Conservation (phyloP, 352 stramenopile genomes). For the Peronospora tabacina region DNA sequence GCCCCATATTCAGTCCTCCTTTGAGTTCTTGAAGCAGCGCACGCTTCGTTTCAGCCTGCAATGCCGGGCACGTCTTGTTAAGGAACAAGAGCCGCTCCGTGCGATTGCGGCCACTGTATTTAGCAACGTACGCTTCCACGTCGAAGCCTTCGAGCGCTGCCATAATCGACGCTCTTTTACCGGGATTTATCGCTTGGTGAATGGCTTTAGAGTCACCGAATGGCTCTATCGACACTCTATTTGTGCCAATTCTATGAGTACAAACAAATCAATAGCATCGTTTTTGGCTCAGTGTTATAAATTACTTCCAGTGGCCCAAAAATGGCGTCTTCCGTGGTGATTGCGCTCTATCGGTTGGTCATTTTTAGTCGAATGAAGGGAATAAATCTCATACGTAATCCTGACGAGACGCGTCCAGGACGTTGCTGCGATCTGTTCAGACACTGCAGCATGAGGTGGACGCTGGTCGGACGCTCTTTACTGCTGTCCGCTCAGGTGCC, state of each 20-base stretch:
- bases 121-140: conserved; percentile 71
- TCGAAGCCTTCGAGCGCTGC: conserved; percentile 47
- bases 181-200: no score
- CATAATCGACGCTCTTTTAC: conserved; percentile 1
- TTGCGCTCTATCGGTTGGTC: conserved; percentile 27
- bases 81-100: conserved; percentile 72
- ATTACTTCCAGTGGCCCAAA: background rate
- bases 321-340: conserved; percentile 25
- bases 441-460: conserved; percentile 50
- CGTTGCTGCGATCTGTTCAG: conserved; percentile 44
- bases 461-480: conserved; percentile 43
- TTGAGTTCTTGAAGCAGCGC: conserved; percentile 58
- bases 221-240: no score
- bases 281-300: no score
- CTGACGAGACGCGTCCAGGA: conserved; percentile 19
- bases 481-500: conserved; percentile 55
- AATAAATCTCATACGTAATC: conserved; percentile 9
- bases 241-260: background rate
- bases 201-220: no score
- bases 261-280: no score
- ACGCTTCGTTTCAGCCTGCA: conserved; percentile 45
- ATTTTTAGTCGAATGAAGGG: background rate
- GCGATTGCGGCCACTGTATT: conserved; percentile 78
- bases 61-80: conserved; percentile 29
- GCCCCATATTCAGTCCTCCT: conserved; percentile 54